These are phyloP conservation scores for Clitopilus hobsonii DNA, from an alignment of 768 basidiomycete species.

Conservation along the genomic window DNA sequence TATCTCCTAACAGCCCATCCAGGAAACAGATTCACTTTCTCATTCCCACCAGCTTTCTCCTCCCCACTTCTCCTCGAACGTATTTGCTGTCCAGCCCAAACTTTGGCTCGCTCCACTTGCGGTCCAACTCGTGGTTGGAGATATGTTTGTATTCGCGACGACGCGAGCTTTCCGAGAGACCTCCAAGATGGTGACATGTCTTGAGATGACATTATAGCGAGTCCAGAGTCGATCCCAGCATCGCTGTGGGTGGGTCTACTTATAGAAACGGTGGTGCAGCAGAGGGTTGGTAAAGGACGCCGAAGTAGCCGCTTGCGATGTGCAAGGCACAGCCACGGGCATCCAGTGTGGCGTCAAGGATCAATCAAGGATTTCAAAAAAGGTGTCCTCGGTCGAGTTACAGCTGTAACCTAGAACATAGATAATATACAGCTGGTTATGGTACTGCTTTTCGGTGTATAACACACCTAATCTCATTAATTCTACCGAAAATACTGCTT, in stretches of 20 bases:
- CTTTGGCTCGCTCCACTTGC: conserved; percentile 8
- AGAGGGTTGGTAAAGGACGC: not conserved
- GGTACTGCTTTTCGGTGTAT: no score
- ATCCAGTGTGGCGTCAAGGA: no score
- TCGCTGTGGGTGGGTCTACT: not conserved
- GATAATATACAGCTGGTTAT: no score
- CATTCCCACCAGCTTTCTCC: conserved; percentile 18
- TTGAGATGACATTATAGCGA: not conserved
- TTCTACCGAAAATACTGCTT: no score
- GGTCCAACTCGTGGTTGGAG: not conserved
- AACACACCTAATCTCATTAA: no score
- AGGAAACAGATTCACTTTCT: conserved; percentile 64
- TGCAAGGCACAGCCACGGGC: no score
- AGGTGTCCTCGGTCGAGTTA: no score
- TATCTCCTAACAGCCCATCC: conserved; percentile 73
- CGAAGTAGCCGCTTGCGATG: no score
- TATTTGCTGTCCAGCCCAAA: conserved; percentile 63
- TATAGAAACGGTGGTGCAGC: not conserved
- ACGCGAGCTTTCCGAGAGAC: not conserved
- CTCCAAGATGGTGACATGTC: not conserved
- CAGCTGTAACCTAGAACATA: no score
- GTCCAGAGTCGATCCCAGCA: not conserved
- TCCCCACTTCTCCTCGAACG: conserved; percentile 18
- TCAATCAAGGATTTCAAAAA: no score
- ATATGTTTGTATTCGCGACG: not conserved